Conservation (phyloP, 2,329 filamentous ascomycete genomes). For the Sphaerulina musiva region DNA sequence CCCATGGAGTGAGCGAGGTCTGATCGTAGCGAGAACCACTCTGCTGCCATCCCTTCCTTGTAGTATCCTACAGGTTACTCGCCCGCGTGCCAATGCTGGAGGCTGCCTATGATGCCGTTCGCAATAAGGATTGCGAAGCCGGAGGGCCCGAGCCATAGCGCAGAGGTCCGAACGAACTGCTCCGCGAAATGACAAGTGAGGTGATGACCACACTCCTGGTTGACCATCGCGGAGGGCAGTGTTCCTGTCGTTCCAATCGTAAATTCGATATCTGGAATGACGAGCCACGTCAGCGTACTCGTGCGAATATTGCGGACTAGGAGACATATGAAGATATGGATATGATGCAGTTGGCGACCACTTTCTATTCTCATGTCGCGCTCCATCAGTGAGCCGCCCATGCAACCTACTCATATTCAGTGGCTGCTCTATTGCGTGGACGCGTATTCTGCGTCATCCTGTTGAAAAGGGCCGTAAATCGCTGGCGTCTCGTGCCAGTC, state of each 20-base stretch:
- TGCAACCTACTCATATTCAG: constrained; percentile 2
- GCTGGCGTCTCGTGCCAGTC: constrained; percentile 11
- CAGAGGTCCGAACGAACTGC: not conserved
- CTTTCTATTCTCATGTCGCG: not conserved
- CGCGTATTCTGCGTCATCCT: constrained; percentile 1
- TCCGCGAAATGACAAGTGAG: not conserved
- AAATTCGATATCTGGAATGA: not conserved
- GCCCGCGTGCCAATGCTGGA: not conserved
- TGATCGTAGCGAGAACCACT: not conserved
- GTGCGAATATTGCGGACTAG: no score
- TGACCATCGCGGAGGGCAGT: not conserved
- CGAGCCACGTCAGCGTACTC: not conserved
- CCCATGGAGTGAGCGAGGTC: not conserved
- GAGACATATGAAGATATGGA: not conserved
- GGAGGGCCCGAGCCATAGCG: not conserved
- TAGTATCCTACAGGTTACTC: not conserved
- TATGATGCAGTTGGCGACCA: not conserved
- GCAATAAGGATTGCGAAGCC: not conserved
- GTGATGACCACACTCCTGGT: not conserved
- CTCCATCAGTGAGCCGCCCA: not conserved
- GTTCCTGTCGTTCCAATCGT: not conserved
- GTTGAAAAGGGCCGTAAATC: constrained; percentile 6
- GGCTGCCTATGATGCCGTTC: not conserved
- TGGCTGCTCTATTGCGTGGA: not conserved
- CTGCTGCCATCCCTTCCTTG: not conserved